A percentile compares a stretch with the other conserved stretches of the same genome.
Evolutionary conservation across 768 basidiomycete genomes (phyloP).

Genomic region (Russula olivacea): DNA sequence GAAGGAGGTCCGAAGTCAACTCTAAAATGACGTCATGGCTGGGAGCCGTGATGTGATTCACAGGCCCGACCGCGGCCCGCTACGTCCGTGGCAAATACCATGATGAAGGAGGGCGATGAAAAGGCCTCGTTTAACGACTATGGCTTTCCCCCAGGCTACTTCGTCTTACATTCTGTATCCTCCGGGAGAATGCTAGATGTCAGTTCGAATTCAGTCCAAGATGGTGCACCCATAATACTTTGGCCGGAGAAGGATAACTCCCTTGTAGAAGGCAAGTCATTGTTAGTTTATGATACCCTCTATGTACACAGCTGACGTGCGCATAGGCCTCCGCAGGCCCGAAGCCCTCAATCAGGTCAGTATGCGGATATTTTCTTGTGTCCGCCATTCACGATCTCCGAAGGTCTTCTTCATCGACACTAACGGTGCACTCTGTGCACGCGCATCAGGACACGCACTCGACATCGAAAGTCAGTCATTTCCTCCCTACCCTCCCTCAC

Average conservation of each 20-base stretch:
- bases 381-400: not conserved
- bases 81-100: not conserved
- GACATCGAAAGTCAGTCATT: conserved; percentile 60
- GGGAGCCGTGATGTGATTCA: too few species aligned
- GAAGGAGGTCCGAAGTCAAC: not conserved
- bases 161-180: conserved; percentile 52
- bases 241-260: conserved; percentile 72
- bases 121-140: conserved; percentile 16
- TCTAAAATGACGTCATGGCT: not conserved
- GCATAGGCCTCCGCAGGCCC: conserved; percentile 57
- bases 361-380: not conserved
- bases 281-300: not conserved
- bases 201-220: conserved; percentile 44
- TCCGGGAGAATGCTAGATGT: conserved; percentile 56
- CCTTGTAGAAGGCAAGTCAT: conserved; percentile 61
- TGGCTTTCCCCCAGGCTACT: conserved; percentile 48
- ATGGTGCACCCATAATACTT: conserved; percentile 57
- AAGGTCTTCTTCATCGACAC: conserved; percentile 84
- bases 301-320: not conserved
- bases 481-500: not conserved
- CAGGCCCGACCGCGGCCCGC: too few species aligned
- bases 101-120: conserved; percentile 10
- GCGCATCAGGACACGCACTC: conserved; percentile 74
- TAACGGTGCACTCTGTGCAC: conserved; percentile 69
- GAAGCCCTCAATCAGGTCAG: conserved; percentile 70